Conservation (phyloP, 805 yeast genomes). For the Sugiyamaella qingdaonensis region DNA sequence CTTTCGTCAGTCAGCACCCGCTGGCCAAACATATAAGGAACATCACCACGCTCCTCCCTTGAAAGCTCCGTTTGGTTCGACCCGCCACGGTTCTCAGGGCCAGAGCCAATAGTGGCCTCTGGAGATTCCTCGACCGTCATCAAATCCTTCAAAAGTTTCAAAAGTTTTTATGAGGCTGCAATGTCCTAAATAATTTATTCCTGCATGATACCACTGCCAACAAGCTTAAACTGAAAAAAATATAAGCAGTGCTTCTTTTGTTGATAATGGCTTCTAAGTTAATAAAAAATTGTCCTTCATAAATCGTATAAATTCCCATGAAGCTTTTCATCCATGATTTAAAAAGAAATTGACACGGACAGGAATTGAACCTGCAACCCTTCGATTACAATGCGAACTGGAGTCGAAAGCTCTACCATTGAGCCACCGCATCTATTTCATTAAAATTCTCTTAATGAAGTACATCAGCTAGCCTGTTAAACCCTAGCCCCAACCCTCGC, state of each 20-base stretch:
- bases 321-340: too few relatives aligned
- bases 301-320: too few relatives aligned
- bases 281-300: too few relatives aligned
- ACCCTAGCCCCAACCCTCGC: too few relatives aligned
- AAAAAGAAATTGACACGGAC: conserved; percentile 60
- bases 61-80: conserved; percentile 12
- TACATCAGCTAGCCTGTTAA: too few relatives aligned
- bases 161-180: not conserved
- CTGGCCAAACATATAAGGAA: conserved; percentile 91
- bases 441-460: not conserved
- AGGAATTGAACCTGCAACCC: conserved; percentile 87
- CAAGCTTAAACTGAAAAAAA: too few relatives aligned
- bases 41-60: conserved; percentile 58
- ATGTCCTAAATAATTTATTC: too few relatives aligned
- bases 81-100: not conserved
- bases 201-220: too few relatives aligned
- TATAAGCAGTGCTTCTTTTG: too few relatives aligned
- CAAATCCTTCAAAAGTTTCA: not conserved
- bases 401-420: conserved; percentile 79
- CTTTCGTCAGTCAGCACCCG: conserved; percentile 67
- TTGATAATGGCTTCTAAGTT: too few relatives aligned
- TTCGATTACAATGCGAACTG: conserved; percentile 58
- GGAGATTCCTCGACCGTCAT: not conserved
- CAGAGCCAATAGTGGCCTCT: not conserved
- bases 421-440: conserved; percentile 54